phyloP scores from a whole-genome alignment of 345 rosid genomes.

The Eucalyptus lansdowneana region DNA sequence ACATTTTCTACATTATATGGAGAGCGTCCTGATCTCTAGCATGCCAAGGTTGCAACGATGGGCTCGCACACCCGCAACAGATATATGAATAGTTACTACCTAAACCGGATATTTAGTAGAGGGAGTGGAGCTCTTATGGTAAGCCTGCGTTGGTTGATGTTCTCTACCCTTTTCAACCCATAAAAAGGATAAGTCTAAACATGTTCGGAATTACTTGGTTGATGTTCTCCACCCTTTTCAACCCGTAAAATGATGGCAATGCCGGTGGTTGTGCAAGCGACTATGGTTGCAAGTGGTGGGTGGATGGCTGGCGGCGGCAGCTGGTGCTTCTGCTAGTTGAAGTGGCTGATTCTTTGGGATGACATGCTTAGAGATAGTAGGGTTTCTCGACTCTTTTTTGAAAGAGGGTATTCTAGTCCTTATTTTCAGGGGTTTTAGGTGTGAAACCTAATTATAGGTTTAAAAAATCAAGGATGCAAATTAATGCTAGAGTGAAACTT shows the following conservation, averaged over 20 bases:
- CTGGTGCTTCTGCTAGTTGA: neutral
- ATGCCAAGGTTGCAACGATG: neutral
- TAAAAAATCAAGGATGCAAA: neutral
- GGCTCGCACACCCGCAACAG: neutral
- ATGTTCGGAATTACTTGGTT: neutral
- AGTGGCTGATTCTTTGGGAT: neutral
- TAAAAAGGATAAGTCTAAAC: neutral
- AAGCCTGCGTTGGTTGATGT: neutral
- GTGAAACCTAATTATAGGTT: neutral
- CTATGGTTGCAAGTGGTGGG: neutral
- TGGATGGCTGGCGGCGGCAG: neutral
- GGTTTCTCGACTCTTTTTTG: neutral
- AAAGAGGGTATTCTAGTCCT: neutral
- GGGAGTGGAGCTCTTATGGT: neutral
- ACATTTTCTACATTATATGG: neutral
- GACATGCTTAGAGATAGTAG: neutral
- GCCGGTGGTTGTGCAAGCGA: neutral
- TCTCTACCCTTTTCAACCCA: neutral
- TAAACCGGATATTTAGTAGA: neutral
- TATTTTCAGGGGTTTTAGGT: neutral
- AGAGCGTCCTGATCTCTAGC: neutral
- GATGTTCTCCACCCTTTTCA: neutral
- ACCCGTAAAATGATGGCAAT: neutral
- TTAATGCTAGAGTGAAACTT: neutral
- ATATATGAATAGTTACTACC: neutral